Evolutionary conservation across 2,329 filamentous ascomycete species (phyloP), one percentile per base, ranked within the genome.

Genomic region (Colletotrichum sp.): DNA sequence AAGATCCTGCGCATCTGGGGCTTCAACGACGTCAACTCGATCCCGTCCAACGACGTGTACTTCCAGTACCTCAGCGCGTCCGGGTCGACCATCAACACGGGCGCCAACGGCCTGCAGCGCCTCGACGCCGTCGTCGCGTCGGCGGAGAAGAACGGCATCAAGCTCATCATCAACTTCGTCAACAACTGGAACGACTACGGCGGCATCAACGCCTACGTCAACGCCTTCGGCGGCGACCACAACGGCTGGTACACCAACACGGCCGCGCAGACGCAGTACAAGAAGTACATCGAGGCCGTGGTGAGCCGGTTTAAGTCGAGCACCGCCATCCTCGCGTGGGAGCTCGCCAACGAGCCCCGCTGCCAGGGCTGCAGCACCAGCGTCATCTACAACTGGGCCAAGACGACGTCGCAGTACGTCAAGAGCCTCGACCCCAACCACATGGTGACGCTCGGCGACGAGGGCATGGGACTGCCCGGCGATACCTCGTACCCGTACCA

Each of bases 151-250:
- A 86, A 90, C 70, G 90, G 89, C 6, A 87, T 94, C 79, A 93
- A 93, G 81, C 84, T 94, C 16, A 92, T 94, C 77, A 89, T 92
- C 80, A 89, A 91, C 78, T 91, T 93, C 43, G 90, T 93, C 61
- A 94, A 94, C 83, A 92, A 94, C 83, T 94, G 92, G 74, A 85
- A 85, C 56, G 92, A 94, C 79, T 93, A 92, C 36, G 93, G 92
- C 22, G 92, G 93, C 36, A 94, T 94, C 80, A 85, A 86, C 16
- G 90, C 91, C 12, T 94, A 93, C 80, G 87, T 88, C 56, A 86
- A 83, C 9, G 90, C 89, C 9, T 93, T 91, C 77, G 91, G 91
- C 34, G 90, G 89, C 28, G 84, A 80, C 70, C 85, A 89, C 71
- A 85, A 85, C 16, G 84, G 85, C 8, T 94, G 91, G 88, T 94